Percentiles rank a stretch among this genome's conserved stretches.
Conservation (phyloP, 129 eudicot genomes). For the Chrysanthemum lavandulifolium region DNA sequence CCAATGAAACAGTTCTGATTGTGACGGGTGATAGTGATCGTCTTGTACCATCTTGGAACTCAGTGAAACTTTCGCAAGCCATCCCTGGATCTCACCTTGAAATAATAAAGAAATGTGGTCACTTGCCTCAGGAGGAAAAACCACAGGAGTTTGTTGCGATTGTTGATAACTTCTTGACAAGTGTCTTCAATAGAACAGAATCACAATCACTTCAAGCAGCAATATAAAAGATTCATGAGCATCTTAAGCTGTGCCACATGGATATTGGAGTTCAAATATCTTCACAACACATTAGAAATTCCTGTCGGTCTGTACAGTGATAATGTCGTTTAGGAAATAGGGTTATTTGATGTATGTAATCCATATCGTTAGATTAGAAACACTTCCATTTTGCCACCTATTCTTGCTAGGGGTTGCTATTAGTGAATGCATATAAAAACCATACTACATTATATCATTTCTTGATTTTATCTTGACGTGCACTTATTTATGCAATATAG, state of each 20-base stretch:
- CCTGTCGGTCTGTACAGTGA: not conserved
- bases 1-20: slow-evolving; percentile 61
- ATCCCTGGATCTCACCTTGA: slow-evolving; percentile 74
- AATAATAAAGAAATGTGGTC: slow-evolving; percentile 78
- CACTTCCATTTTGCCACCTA: not conserved
- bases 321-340: slow-evolving; percentile 4
- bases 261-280: not conserved
- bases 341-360: not conserved
- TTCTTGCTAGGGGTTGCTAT: too few species aligned
- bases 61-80: slow-evolving; percentile 66
- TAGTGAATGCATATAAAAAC: not conserved
- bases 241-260: not conserved
- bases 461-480: not conserved
- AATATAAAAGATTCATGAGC: slow-evolving; percentile 20
- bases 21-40: slow-evolving; percentile 89
- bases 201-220: slow-evolving; percentile 44
- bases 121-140: slow-evolving; percentile 90
- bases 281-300: not conserved
- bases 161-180: slow-evolving; percentile 58
- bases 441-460: not conserved
- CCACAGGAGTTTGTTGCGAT: slow-evolving; percentile 62
- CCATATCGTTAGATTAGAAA: not conserved
- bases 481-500: not conserved
- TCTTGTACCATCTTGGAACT: slow-evolving; percentile 91
- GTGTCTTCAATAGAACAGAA: slow-evolving; percentile 40